These are phyloP conservation scores for Mycena capillaripes DNA, from an alignment of 768 basidiomycete species.

Conservation along the genomic window DNA sequence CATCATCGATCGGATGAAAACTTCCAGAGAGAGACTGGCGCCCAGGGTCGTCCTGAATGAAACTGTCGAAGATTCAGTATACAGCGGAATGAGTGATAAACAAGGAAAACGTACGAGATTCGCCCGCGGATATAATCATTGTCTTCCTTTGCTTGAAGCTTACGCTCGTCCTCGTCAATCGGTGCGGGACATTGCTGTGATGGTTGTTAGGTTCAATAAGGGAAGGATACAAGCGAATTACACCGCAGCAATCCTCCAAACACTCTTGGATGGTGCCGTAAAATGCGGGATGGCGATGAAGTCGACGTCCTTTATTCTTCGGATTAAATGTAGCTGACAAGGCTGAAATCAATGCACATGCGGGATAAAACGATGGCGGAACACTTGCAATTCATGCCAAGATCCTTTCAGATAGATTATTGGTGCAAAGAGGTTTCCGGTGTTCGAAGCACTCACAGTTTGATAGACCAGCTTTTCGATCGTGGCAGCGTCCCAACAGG, in stretches of 20 bases:
- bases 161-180: conserved; percentile 66
- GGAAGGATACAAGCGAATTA: conserved; percentile 27
- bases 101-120: conserved; percentile 53
- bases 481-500: conserved; percentile 66
- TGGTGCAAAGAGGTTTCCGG: no score
- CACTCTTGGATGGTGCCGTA: conserved; percentile 71
- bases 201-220: neutral
- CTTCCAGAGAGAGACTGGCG: conserved; percentile 56
- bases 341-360: conserved; percentile 55
- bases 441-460: conserved; percentile 53
- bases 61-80: conserved; percentile 44
- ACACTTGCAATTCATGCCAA: neutral
- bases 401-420: neutral
- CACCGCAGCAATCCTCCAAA: conserved; percentile 73
- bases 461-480: conserved; percentile 70
- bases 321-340: conserved; percentile 68
- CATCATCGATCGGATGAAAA: conserved; percentile 74
- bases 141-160: conserved; percentile 65
- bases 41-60: conserved; percentile 71
- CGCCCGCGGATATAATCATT: conserved; percentile 66
- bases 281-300: conserved; percentile 75
- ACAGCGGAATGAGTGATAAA: neutral
- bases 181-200: conserved; percentile 53
- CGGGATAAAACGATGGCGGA: neutral
- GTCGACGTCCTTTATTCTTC: conserved; percentile 69